Conservation (phyloP, 139 green algal genomes). For the Desmodesmus armatus region DNA sequence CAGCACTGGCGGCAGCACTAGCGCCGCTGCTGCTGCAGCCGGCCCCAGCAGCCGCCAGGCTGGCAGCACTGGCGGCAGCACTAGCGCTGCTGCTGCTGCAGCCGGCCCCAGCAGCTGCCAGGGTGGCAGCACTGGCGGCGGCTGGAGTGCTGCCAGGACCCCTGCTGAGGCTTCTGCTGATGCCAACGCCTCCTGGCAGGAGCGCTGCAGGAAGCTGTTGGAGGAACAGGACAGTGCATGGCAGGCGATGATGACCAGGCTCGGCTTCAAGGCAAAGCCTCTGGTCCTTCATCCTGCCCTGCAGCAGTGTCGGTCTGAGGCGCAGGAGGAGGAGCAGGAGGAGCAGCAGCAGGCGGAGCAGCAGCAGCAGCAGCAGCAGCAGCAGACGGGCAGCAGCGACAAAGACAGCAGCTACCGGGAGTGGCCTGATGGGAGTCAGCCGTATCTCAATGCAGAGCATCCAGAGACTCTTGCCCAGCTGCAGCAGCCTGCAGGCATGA, state of each 20-base stretch:
- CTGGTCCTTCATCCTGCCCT: too few species aligned
- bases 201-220: neutral
- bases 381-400: neutral
- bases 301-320: neutral
- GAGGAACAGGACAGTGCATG: neutral
- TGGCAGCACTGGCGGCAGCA: too few species aligned
- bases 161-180: too few species aligned
- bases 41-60: too few species aligned
- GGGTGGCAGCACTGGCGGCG: too few species aligned
- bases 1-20: neutral
- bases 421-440: neutral
- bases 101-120: too few species aligned
- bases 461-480: conserved; percentile 1
- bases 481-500: neutral
- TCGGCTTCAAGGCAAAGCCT: too few species aligned
- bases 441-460: neutral
- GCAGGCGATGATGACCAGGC: too few species aligned
- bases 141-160: too few species aligned
- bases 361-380: neutral
- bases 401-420: neutral
- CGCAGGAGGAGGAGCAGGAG: conserved; percentile 9
- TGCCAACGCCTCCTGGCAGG: neutral
- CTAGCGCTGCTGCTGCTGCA: too few species aligned
- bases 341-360: neutral
- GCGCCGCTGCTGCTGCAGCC: neutral